Evolutionary conservation across 2,329 filamentous ascomycete species (phyloP).

Genomic region (Rutstroemia sp.): DNA sequence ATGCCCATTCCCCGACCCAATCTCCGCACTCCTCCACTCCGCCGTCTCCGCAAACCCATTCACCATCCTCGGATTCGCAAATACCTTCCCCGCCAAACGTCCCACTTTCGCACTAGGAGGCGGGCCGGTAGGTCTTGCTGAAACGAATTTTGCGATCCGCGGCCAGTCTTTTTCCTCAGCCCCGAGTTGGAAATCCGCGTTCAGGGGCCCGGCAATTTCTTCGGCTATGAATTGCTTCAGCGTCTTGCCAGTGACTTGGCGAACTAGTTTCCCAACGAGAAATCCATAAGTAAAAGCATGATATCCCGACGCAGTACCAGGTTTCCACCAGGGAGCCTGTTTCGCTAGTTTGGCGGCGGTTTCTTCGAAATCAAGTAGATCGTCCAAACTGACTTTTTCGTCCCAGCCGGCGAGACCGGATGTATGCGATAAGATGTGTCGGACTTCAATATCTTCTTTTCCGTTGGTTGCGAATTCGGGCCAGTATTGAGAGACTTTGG

Average conservation of each 20-base stretch:
- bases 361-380: background rate
- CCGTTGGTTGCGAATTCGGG: background rate
- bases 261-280: slow-evolving; percentile 37
- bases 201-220: slow-evolving; percentile 2
- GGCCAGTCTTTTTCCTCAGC: background rate
- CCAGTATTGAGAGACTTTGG: background rate
- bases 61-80: background rate
- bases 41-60: background rate
- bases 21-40: slow-evolving; percentile 31
- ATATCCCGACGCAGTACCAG: slow-evolving; percentile 38
- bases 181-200: slow-evolving; percentile 11
- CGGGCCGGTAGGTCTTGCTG: background rate
- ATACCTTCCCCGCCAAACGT: background rate
- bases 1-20: slow-evolving; percentile 39
- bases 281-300: slow-evolving; percentile 35
- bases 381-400: background rate
- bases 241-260: slow-evolving; percentile 33
- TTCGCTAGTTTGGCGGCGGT: slow-evolving; percentile 24
- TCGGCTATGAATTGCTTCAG: slow-evolving; percentile 36
- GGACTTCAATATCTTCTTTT: background rate
- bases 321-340: slow-evolving; percentile 38
- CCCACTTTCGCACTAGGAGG: slow-evolving; percentile 1
- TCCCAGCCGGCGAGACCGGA: background rate
- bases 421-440: background rate
- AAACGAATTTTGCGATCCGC: background rate